Evolutionary conservation across 2,329 filamentous ascomycete genomes (phyloP), one percentile per base, ranked within the genome.

Genomic region (Fusarium sp.): DNA sequence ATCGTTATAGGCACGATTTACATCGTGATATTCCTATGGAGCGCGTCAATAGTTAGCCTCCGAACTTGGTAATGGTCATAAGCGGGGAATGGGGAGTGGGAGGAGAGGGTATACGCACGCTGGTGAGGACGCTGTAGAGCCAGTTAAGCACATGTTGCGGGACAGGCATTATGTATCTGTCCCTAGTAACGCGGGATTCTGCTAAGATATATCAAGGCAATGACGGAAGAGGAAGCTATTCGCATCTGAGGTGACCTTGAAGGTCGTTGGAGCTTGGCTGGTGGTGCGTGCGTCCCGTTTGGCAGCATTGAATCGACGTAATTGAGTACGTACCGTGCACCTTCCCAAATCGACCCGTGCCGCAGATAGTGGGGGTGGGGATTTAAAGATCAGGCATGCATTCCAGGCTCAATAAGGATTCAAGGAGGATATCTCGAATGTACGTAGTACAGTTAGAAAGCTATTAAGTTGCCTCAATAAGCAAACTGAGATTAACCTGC

Each of bases 101-200:
- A 24, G 49, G 35, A 17, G 64, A 26, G 61, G 35, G 40, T 45
- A 19, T 26, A 72, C 83, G 48, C 81, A 93, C 92, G 74, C 89
- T 92, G 41, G 91, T 92, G 60, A 98, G 82, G 56, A 97, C 90
- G 80, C 92, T 96, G 81, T 97, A 97, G 7, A 98, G 89, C 95
- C 95, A 98, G 81, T 94, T 94, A 75, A 98, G 85, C 64, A 96
- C 91, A 81, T 94, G 92, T 80, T 97, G 94, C 74, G 93, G 91
- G 77, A 97, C 92, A 73, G 90, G 88, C 85, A 89, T 89, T 62
- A 75, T 82, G 75, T 50, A 30, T 22, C 48, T 39, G 37, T 14
- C 56, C 46, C 43, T 46, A 5, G 5, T 20, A 26, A 35, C n/a
- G 17, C 22, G 20, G 45, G 19, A 19, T 6, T 22, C 24, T n/a